These are phyloP conservation scores for Didymella arachidicola DNA, from an alignment of 2,329 filamentous ascomycete genomes.

Conservation along the genomic window DNA sequence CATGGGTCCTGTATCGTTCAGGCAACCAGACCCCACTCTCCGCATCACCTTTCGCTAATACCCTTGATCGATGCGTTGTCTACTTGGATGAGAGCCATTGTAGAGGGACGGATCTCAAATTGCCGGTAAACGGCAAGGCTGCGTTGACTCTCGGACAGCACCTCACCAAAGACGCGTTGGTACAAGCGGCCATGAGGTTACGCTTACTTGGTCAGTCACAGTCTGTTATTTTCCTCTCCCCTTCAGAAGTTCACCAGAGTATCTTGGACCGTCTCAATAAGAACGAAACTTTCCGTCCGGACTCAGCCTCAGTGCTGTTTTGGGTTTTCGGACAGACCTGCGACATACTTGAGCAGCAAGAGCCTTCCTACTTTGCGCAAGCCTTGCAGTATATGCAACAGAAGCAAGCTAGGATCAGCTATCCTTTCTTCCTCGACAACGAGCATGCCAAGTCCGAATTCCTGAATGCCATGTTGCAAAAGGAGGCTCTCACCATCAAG, in stretches of 20 bases:
- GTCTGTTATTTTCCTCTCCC: slow-evolving; percentile 62
- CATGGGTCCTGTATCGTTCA: slow-evolving; percentile 55
- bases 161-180: slow-evolving; percentile 67
- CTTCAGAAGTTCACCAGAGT: slow-evolving; percentile 68
- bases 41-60: slow-evolving; percentile 63
- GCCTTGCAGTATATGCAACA: slow-evolving; percentile 68
- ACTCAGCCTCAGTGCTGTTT: slow-evolving; percentile 10
- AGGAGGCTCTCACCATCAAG: slow-evolving; percentile 65
- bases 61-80: slow-evolving; percentile 62
- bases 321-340: slow-evolving; percentile 74
- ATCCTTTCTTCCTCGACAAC: slow-evolving; percentile 54
- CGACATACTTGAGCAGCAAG: slow-evolving; percentile 64
- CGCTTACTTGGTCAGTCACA: slow-evolving; percentile 66
- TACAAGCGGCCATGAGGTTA: slow-evolving; percentile 73
- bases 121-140: slow-evolving; percentile 58
- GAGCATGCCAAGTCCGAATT: slow-evolving; percentile 50
- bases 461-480: slow-evolving; percentile 57
- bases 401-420: slow-evolving; percentile 57
- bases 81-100: slow-evolving; percentile 70
- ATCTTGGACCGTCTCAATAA: slow-evolving; percentile 54
- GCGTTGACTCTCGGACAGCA: slow-evolving; percentile 65
- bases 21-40: slow-evolving; percentile 54
- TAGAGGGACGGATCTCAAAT: slow-evolving; percentile 66
- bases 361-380: slow-evolving; percentile 66
- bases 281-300: not conserved